Base-by-base conservation (phyloP, 2,329 filamentous ascomycete genomes). In the Fusarium sp. region DNA sequence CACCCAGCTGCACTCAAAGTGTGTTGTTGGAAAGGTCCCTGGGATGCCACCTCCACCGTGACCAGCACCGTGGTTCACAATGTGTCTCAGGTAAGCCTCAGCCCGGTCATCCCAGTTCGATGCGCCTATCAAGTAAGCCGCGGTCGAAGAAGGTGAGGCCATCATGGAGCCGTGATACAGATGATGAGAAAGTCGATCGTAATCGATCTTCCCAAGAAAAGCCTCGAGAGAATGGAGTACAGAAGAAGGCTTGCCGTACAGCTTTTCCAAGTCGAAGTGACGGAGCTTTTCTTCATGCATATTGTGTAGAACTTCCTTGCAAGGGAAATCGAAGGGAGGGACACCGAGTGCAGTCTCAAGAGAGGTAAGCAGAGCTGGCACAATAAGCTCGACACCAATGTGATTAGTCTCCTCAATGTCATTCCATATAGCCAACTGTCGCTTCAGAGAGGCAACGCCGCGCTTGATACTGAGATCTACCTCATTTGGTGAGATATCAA, bases 1-100 rank as follows among this genome's bases (percentile, higher is more conserved):
- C 3, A 57, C 59, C 59, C 52, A 62, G 30, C 59, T 62, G 7
- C 42, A 49, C 9, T 62, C 52, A 9, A 62, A 62, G 30, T 62
- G 52, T 1, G 52, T 62, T 30, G 44, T 62, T 2, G 59, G 59
- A 35, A 30, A 49, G 0, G 52, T 62, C 1, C 52, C 59, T 2
- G 44, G 32, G 17, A 57, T 57, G 2, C 59, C 52, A 3, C 59
- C 59, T 7, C 48, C 42, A 4, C 59, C 59, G n/a, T 49, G 52
- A 1, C 59, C 59, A 15, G 59, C 18, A 14, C 59, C 59, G 13
- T 30, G 11, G 6, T 3, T 35, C 5, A 62, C 5, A 1, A 38
- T 3, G 23, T 62, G 52, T 1, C 18, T 41, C 4, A 62, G 20
- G 2, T 62, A 57, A 6, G 15, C 1, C 15, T 62, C 59, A n/a